A percentile compares a stretch with the other conserved stretches of the same genome.
These are phyloP conservation scores for Chlorella vulgaris DNA, from an alignment of 139 green algal species.

Conservation along the genomic window DNA sequence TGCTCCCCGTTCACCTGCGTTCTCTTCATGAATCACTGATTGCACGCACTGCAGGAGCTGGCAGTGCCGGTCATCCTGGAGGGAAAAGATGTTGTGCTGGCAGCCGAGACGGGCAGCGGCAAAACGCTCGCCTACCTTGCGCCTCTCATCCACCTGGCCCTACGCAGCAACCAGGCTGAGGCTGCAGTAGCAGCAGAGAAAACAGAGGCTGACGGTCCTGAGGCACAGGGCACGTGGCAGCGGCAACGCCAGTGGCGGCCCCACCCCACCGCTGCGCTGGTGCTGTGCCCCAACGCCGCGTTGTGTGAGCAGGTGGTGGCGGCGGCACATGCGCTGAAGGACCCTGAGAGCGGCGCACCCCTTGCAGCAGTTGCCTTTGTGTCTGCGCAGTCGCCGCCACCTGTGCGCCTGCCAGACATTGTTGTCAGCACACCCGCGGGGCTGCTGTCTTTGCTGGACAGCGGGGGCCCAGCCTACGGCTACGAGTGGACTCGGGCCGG, in stretches of 20 bases:
- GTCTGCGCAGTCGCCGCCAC: slow-evolving; percentile 61
- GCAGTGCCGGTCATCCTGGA: slow-evolving; percentile 59
- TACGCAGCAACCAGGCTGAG: slow-evolving; percentile 19
- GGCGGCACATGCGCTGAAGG: slow-evolving; percentile 37
- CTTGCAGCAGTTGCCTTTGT: slow-evolving; percentile 55
- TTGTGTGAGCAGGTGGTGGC: slow-evolving; percentile 78
- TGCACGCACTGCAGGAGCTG: slow-evolving; percentile 54
- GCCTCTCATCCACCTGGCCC: slow-evolving; percentile 70
- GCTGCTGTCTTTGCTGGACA: slow-evolving; percentile 59
- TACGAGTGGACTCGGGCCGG: slow-evolving; percentile 69
- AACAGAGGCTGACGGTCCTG: not conserved
- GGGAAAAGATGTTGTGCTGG: slow-evolving; percentile 80
- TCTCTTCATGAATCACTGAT: not conserved
- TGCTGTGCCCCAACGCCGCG: slow-evolving; percentile 88
- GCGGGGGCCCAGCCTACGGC: slow-evolving; percentile 53
- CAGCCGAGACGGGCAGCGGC: slow-evolving; percentile 96
- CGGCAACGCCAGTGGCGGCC: not conserved
- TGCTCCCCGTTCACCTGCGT: too few relatives aligned
- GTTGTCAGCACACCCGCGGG: slow-evolving; percentile 78
- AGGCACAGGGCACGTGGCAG: not conserved
- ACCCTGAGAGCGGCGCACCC: slow-evolving; percentile 31
- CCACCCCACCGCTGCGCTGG: slow-evolving; percentile 50
- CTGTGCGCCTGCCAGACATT: slow-evolving; percentile 66
- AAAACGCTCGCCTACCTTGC: slow-evolving; percentile 95
- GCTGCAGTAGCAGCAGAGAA: not conserved